These are phyloP conservation scores for Saprolegnia parasitica DNA, from an alignment of 352 stramenopile species.

Conservation along the genomic window DNA sequence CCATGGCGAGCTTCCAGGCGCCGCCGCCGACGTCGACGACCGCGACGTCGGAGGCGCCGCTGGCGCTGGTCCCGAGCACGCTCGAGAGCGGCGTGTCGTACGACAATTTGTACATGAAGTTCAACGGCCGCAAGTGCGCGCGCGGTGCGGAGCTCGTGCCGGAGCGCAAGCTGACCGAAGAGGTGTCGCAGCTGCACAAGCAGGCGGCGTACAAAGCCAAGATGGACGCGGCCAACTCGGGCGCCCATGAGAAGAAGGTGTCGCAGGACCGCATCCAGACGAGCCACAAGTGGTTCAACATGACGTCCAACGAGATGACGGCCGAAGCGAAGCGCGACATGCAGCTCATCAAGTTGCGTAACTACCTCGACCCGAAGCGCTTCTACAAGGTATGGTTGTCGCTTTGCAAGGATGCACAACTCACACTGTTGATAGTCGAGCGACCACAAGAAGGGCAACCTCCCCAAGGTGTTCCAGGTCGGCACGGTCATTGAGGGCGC, in stretches of 20 bases:
- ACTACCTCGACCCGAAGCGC: slow-evolving; percentile 94
- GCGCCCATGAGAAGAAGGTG: slow-evolving; percentile 32
- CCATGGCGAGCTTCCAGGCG: slow-evolving; percentile 4
- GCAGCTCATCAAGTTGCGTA: slow-evolving; percentile 90
- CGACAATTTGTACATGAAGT: slow-evolving; percentile 45
- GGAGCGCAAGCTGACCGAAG: slow-evolving; percentile 37
- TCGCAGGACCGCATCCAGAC: slow-evolving; percentile 51
- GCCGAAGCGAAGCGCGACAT: slow-evolving; percentile 86
- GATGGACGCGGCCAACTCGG: slow-evolving; percentile 22
- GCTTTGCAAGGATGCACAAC: no score
- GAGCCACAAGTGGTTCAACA: slow-evolving; percentile 89
- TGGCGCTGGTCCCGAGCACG: slow-evolving; percentile 43
- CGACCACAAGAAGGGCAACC: slow-evolving; percentile 62
- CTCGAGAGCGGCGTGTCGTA: slow-evolving; percentile 64
- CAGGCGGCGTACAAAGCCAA: slow-evolving; percentile 41
- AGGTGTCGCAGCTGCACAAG: slow-evolving; percentile 46
- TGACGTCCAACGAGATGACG: slow-evolving; percentile 86
- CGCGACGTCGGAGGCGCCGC: background rate
- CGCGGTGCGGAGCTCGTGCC: slow-evolving; percentile 41
- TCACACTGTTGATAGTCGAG: slow-evolving; percentile 38
- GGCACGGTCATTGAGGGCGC: slow-evolving; percentile 90
- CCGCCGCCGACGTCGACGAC: background rate
- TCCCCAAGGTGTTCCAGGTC: slow-evolving; percentile 88
- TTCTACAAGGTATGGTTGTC: slow-evolving; percentile 88
- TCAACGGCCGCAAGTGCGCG: slow-evolving; percentile 38